Conservation (phyloP, 352 stramenopile genomes). For the Thraustotheca clavata region DNA sequence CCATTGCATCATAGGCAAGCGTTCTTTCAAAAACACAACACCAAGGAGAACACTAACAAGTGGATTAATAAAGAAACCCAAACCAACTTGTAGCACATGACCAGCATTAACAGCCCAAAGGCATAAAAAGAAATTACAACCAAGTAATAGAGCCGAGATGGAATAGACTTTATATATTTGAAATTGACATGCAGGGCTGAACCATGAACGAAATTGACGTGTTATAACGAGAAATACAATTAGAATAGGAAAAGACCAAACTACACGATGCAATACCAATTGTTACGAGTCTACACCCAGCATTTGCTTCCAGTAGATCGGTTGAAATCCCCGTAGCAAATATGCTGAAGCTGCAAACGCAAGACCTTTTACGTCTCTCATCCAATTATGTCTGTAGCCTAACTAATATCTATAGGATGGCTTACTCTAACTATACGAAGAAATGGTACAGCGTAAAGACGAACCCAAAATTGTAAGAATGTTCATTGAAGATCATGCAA, state of each 20-base stretch:
- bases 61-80: constrained; percentile 18
- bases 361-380: constrained; percentile 4
- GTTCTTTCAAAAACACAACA: constrained; percentile 7
- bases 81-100: constrained; percentile 11
- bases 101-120: constrained; percentile 17
- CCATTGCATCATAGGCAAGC: neutral
- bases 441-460: too few species aligned
- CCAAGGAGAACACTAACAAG: constrained; percentile 17
- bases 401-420: too few species aligned
- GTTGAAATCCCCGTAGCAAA: constrained; percentile 8
- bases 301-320: constrained; percentile 23
- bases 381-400: too few species aligned
- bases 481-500: too few species aligned
- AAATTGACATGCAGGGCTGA: neutral
- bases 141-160: constrained; percentile 3
- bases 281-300: constrained; percentile 1
- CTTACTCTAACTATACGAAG: too few species aligned
- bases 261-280: constrained; percentile 9
- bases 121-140: constrained; percentile 5
- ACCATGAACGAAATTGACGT: neutral
- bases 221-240: constrained; percentile 8
- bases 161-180: constrained; percentile 10
- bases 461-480: too few species aligned
- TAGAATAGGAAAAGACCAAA: constrained; percentile 13
- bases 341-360: constrained; percentile 3